phyloP scores from a whole-genome alignment of 768 basidiomycete species.

The Russula griseocarnosa region DNA sequence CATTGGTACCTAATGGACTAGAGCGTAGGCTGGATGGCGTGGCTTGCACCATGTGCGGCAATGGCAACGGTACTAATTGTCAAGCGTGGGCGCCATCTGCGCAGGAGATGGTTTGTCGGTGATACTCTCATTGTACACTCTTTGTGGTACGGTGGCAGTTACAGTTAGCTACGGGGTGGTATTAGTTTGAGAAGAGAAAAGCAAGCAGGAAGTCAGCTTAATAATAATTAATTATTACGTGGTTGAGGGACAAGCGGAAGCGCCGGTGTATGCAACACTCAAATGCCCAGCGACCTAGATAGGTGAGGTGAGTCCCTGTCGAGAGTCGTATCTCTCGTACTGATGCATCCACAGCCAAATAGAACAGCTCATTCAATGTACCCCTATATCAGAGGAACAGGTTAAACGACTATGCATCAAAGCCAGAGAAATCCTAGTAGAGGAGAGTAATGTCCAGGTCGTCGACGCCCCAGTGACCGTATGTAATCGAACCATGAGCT shows the following conservation, averaged over 20 bases:
- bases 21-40: conserved; percentile 9
- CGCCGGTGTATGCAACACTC: background rate
- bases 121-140: conserved; percentile 4
- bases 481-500: conserved; percentile 35
- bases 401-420: conserved; percentile 95
- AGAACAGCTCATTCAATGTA: conserved; percentile 87
- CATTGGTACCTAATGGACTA: background rate
- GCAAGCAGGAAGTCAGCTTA: background rate
- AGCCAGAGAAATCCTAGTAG: conserved; percentile 93
- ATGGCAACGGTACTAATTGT: conserved; percentile 3
- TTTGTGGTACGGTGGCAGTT: conserved; percentile 8
- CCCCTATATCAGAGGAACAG: conserved; percentile 92
- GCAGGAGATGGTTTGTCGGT: conserved; percentile 6
- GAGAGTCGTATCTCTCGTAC: background rate
- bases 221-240: conserved; percentile 11
- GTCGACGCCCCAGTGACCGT: conserved; percentile 96
- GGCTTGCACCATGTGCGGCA: conserved; percentile 1
- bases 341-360: conserved; percentile 61
- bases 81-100: background rate
- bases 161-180: background rate
- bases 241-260: background rate
- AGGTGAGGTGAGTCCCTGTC: conserved; percentile 9
- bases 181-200: conserved; percentile 5
- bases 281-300: conserved; percentile 28
- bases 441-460: conserved; percentile 95